A percentile compares a stretch with the other conserved stretches of the same genome.
Evolutionary conservation across 495 filamentous ascomycete genomes (phyloP).

Genomic region (Thermochaetoides thermophila): DNA sequence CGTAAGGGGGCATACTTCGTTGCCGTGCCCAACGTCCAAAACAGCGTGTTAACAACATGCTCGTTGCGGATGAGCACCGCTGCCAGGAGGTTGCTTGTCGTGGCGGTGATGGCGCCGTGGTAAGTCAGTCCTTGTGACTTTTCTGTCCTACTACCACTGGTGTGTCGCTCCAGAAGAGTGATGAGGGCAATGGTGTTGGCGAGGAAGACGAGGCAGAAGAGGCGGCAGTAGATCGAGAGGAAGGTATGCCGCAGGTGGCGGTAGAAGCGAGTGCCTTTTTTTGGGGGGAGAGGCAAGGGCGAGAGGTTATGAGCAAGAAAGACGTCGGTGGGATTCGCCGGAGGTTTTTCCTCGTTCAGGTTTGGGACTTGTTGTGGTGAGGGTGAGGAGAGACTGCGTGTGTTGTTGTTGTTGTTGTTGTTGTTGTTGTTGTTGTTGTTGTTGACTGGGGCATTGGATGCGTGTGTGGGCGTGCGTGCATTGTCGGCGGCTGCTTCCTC

Average conservation of each 20-base stretch:
- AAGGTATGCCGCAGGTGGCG: slow-evolving; percentile 22
- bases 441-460: background rate
- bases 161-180: slow-evolving; percentile 6
- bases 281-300: slow-evolving; percentile 13
- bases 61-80: slow-evolving; percentile 54
- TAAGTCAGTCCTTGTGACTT: no score
- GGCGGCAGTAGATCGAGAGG: slow-evolving; percentile 22
- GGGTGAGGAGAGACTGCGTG: no score
- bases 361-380: no score
- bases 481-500: slow-evolving; percentile 1
- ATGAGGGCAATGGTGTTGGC: slow-evolving; percentile 15
- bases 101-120: slow-evolving; percentile 20
- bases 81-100: slow-evolving; percentile 33
- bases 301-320: slow-evolving; percentile 7
- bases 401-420: no score
- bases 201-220: slow-evolving; percentile 21
- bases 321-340: no score
- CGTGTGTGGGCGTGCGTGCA: background rate
- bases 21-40: slow-evolving; percentile 38
- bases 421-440: no score
- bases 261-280: slow-evolving; percentile 16
- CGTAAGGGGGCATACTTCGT: slow-evolving; percentile 46
- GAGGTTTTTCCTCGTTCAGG: no score
- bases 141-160: no score
- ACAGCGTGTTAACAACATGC: slow-evolving; percentile 58